phyloP scores from a whole-genome alignment of 495 filamentous ascomycete species.

The Talaromyces adpressus region DNA sequence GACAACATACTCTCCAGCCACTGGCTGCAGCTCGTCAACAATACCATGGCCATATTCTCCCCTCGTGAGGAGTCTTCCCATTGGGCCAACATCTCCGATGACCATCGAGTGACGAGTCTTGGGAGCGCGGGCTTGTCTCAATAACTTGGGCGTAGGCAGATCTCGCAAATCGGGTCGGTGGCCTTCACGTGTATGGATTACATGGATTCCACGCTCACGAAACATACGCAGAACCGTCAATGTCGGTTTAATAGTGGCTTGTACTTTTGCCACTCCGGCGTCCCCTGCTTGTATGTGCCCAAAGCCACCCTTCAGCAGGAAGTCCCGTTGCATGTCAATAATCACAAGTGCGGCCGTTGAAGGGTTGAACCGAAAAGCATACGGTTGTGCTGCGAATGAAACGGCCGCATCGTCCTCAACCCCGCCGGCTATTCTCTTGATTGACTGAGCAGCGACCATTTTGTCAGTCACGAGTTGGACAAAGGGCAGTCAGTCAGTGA shows the following conservation, averaged over 20 bases:
- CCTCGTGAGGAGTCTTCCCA: constrained; percentile 44
- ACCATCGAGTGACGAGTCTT: constrained; percentile 34
- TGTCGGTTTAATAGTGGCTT: constrained; percentile 33
- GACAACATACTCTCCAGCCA: constrained; percentile 38
- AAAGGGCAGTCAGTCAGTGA: background rate
- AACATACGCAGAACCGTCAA: constrained; percentile 38
- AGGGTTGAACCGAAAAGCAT: constrained; percentile 31
- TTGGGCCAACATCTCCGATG: constrained; percentile 43
- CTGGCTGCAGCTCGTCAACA: constrained; percentile 37
- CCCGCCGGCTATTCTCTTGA: background rate
- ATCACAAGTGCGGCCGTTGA: constrained; percentile 43
- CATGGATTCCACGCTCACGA: constrained; percentile 35
- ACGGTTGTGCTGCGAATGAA: constrained; percentile 26
- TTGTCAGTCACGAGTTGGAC: constrained; percentile 11
- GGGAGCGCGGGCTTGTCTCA: constrained; percentile 37
- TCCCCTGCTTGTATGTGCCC: constrained; percentile 18
- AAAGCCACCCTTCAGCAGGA: constrained; percentile 17
- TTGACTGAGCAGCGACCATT: constrained; percentile 10
- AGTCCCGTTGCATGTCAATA: constrained; percentile 53
- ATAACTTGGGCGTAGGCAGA: constrained; percentile 40
- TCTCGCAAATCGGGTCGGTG: constrained; percentile 40
- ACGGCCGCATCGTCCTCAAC: background rate
- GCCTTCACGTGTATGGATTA: constrained; percentile 50
- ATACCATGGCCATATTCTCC: constrained; percentile 46
- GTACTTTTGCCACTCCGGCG: constrained; percentile 19